These are phyloP conservation scores for Lentinula aciculospora DNA, from an alignment of 768 basidiomycete genomes.

Conservation along the genomic window DNA sequence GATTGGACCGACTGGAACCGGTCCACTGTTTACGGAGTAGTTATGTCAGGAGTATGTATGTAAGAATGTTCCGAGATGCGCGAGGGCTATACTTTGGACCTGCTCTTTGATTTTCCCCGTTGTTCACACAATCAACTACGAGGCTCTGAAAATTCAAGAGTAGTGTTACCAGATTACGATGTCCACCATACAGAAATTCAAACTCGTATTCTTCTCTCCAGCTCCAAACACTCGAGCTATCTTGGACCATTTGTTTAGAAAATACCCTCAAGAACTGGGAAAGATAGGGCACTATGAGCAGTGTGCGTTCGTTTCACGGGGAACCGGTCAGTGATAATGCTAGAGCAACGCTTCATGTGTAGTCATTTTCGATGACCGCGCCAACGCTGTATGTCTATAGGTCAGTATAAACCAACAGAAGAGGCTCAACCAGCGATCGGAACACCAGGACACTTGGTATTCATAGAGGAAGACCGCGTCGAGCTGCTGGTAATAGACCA, in stretches of 20 bases:
- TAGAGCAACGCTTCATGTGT: background rate
- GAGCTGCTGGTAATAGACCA: constrained; percentile 7
- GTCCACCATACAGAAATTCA: constrained; percentile 26
- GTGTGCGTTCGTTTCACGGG: constrained; percentile 50
- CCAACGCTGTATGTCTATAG: constrained; percentile 18
- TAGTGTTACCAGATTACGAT: too few species aligned
- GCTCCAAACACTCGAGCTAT: constrained; percentile 31
- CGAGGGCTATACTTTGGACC: too few species aligned
- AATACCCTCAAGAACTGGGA: constrained; percentile 38
- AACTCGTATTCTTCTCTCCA: constrained; percentile 51
- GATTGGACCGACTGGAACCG: background rate
- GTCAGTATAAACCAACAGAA: constrained; percentile 38
- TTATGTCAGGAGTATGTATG: background rate
- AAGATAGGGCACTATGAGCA: constrained; percentile 47
- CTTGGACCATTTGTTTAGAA: constrained; percentile 41
- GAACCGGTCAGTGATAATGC: constrained; percentile 35
- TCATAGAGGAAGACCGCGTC: constrained; percentile 30
- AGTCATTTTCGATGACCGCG: background rate
- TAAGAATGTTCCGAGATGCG: background rate
- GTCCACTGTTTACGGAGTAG: too few species aligned
- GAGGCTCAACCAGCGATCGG: constrained; percentile 44
- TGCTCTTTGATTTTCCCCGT: too few species aligned
- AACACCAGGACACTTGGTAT: constrained; percentile 31
- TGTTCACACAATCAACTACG: too few species aligned
- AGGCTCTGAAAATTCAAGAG: too few species aligned